These are phyloP conservation scores for Diaporthe citrichinensis DNA, from an alignment of 2,329 filamentous ascomycete genomes.

Conservation along the genomic window DNA sequence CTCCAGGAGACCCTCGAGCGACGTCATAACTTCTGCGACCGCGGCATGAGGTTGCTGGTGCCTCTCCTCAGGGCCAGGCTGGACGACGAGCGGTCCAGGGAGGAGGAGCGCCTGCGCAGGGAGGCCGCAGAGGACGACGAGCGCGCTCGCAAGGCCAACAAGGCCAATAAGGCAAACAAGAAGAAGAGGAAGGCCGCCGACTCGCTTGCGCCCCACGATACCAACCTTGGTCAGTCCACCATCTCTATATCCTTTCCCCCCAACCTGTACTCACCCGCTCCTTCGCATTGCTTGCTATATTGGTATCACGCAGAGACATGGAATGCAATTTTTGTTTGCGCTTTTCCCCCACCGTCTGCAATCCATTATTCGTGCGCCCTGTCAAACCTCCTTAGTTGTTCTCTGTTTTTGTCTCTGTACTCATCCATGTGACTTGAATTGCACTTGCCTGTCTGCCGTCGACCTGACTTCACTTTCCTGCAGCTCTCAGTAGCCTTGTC, in stretches of 20 bases:
- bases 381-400: not conserved
- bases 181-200: constrained; percentile 85
- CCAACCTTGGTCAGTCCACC: constrained; percentile 50
- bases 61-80: constrained; percentile 74
- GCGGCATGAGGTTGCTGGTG: constrained; percentile 79
- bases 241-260: not conserved
- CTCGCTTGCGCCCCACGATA: constrained; percentile 69
- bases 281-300: not conserved
- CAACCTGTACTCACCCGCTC: not conserved
- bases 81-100: constrained; percentile 65
- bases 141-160: constrained; percentile 60
- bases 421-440: not conserved
- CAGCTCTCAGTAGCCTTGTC: not conserved
- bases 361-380: not conserved
- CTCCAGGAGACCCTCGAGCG: constrained; percentile 77
- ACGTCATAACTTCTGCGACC: constrained; percentile 77
- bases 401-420: not conserved
- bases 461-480: not conserved
- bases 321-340: not conserved
- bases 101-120: constrained; percentile 65
- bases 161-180: constrained; percentile 75
- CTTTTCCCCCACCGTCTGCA: not conserved
- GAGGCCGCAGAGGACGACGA: constrained; percentile 62
- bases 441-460: not conserved
- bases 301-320: not conserved